Evolutionary conservation across 257 asterid genomes (phyloP).

Genomic region (Fraxinus cuspidata): DNA sequence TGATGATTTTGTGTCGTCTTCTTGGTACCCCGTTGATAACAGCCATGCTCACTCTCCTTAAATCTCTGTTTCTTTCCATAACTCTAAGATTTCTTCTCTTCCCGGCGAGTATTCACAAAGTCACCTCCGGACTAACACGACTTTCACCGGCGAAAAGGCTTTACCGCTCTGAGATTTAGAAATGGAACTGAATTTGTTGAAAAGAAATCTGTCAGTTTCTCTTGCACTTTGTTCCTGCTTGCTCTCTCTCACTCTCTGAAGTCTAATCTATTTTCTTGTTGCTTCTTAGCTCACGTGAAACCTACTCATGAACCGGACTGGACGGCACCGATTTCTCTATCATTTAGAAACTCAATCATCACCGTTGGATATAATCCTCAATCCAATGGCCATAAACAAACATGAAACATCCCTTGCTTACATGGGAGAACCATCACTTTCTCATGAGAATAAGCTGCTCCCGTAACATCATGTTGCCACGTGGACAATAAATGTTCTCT

Average conservation of each 20-base stretch:
- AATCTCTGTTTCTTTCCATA: constrained; percentile 49
- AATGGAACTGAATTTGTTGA: constrained; percentile 21
- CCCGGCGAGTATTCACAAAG: constrained; percentile 9
- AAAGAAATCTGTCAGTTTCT: constrained; percentile 5
- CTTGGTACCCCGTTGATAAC: constrained; percentile 35
- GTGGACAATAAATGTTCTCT: constrained; percentile 34
- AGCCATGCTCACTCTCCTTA: constrained; percentile 28
- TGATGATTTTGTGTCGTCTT: constrained; percentile 43
- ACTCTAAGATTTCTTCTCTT: constrained; percentile 12
- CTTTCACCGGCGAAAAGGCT: constrained; percentile 24
- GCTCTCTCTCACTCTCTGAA: no score
- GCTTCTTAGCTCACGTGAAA: constrained; percentile 52
- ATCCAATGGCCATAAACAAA: constrained; percentile 36
- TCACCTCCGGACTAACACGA: constrained; percentile 36
- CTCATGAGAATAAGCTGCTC: constrained; percentile 17
- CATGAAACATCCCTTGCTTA: constrained; percentile 34
- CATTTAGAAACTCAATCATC: constrained; percentile 10
- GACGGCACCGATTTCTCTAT: constrained; percentile 52
- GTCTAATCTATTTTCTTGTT: constrained; percentile 9
- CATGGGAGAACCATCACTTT: constrained; percentile 68
- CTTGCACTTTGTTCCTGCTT: constrained; percentile 24
- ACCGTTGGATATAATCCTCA: constrained; percentile 41
- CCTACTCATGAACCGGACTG: constrained; percentile 54
- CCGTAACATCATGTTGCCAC: constrained; percentile 41
- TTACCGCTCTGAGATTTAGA: constrained; percentile 27